Base-by-base conservation (phyloP, 139 green algal genomes). In the Asterochloris sp. region DNA sequence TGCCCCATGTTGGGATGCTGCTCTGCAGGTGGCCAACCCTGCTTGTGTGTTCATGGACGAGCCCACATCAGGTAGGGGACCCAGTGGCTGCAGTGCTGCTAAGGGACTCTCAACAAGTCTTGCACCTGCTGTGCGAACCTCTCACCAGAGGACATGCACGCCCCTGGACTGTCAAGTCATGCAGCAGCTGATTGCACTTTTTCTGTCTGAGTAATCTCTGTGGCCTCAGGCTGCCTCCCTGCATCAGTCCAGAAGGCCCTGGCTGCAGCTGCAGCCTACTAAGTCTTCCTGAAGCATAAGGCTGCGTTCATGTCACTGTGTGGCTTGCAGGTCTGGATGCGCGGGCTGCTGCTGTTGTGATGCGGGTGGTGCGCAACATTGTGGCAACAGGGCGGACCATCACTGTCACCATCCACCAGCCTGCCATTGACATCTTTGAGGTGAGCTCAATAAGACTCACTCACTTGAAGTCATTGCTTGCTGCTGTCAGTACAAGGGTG, bases 381-480 rank as follows among this genome's bases (percentile, higher is more conserved):
- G 93, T 89, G 9, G 76, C 88, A 64, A 93, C 87, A 17, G 91
- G 92, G 15, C 91, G 95, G 69, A 98, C 96, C 0, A 91, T 98
- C 14, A 92, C 97, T 27, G 94, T 90, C 76, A 98, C 94, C 82
- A 97, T 98, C 82, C 94, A 98, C 85, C 95, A 98, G 82, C 94
- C 94, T 13, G 83, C 61, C 76, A 77, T 93, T 27, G 88, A 93
- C 69, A 95, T 96, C 68, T 93, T 96, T 74, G 90, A 93, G 85
- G 87, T 89, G 24, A 75, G 76, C 0, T 47, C 0, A 54, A 54
- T 6, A 54, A 54, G 4, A 54, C 38, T 6, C 38, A 54, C 38
- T 54, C 38, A 54, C 38, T 54, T 54, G 38, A 54, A 54, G 38
- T n/a, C n/a, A n/a, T 54, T 54, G 38, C 38, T 6, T 54, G 38